Evolutionary conservation across 208 protist species (phyloP).

Genomic region (Herpetomonas muscarum): DNA sequence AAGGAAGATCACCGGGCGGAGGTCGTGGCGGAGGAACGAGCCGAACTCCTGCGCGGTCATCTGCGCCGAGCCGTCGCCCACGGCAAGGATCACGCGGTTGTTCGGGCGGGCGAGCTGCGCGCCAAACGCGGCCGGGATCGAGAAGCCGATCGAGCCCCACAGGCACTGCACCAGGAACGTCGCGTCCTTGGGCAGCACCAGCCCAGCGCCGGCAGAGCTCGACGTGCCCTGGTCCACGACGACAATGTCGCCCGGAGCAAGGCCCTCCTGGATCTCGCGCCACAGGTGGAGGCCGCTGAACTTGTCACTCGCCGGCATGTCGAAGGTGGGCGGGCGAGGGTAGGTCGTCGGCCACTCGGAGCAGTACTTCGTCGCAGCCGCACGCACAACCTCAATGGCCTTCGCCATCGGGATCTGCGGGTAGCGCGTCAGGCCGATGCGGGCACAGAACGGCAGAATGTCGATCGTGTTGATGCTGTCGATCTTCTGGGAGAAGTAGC

Average conservation of each 20-base stretch:
- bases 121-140: conserved; percentile 35
- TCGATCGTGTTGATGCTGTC: conserved; percentile 10
- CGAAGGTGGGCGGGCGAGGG: conserved; percentile 13
- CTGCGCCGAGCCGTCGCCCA: conserved; percentile 34
- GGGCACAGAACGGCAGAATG: conserved; percentile 23
- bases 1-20: conserved; percentile 34
- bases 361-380: conserved; percentile 22
- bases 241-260: conserved; percentile 31
- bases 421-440: conserved; percentile 8
- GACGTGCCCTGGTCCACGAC: conserved; percentile 42
- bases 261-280: conserved; percentile 25
- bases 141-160: conserved; percentile 45
- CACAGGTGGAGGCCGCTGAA: conserved; percentile 36
- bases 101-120: conserved; percentile 29
- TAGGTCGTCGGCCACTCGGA: conserved; percentile 8
- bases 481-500: conserved; percentile 40
- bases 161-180: conserved; percentile 23
- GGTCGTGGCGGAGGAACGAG: conserved; percentile 28
- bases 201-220: conserved; percentile 21
- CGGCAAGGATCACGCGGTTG: conserved; percentile 26
- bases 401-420: conserved; percentile 20
- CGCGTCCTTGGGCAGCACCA: conserved; percentile 21
- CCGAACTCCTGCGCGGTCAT: conserved; percentile 46
- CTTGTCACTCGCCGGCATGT: conserved; percentile 14
- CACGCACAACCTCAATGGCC: conserved; percentile 19